phyloP scores from a whole-genome alignment of 257 asterid genomes.

The Echium plantagineum region DNA sequence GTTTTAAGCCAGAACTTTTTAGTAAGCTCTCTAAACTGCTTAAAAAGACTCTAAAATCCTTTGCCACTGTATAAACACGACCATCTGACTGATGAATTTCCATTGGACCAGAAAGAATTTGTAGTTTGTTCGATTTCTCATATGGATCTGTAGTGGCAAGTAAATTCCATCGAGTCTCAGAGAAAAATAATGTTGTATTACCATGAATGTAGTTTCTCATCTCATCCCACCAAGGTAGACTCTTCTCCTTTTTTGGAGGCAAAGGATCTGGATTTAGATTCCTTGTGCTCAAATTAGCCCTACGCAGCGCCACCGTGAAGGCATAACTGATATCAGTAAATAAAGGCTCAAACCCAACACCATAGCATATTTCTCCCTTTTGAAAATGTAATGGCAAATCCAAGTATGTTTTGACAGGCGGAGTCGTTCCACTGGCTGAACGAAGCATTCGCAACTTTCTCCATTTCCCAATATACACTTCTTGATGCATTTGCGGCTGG shows the following conservation, averaged over 20 bases:
- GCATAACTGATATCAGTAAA: slow-evolving; percentile 89
- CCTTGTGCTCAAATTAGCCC: slow-evolving; percentile 92
- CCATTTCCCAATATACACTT: slow-evolving; percentile 87
- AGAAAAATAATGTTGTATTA: slow-evolving; percentile 54
- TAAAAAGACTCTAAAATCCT: slow-evolving; percentile 69
- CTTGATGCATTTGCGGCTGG: slow-evolving; percentile 90
- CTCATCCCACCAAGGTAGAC: slow-evolving; percentile 99
- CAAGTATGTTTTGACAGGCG: slow-evolving; percentile 86
- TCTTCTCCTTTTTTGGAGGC: slow-evolving; percentile 89
- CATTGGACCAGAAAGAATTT: slow-evolving; percentile 51
- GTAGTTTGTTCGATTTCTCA: slow-evolving; percentile 75
- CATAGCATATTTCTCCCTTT: slow-evolving; percentile 87
- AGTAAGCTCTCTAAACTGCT: slow-evolving; percentile 87
- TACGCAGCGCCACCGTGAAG: slow-evolving; percentile 94
- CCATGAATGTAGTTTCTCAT: slow-evolving; percentile 99
- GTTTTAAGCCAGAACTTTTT: slow-evolving; percentile 57
- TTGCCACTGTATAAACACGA: slow-evolving; percentile 53
- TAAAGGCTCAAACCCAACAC: slow-evolving; percentile 86
- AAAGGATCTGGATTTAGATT: slow-evolving; percentile 74
- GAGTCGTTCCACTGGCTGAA: slow-evolving; percentile 96
- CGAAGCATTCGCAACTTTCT: slow-evolving; percentile 85
- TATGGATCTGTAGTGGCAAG: slow-evolving; percentile 97
- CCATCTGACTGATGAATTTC: slow-evolving; percentile 96
- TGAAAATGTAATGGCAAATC: slow-evolving; percentile 93
- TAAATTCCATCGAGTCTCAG: slow-evolving; percentile 78